These are phyloP conservation scores for Exophiala sp. DNA, from an alignment of 2,329 filamentous ascomycete genomes.

Conservation along the genomic window DNA sequence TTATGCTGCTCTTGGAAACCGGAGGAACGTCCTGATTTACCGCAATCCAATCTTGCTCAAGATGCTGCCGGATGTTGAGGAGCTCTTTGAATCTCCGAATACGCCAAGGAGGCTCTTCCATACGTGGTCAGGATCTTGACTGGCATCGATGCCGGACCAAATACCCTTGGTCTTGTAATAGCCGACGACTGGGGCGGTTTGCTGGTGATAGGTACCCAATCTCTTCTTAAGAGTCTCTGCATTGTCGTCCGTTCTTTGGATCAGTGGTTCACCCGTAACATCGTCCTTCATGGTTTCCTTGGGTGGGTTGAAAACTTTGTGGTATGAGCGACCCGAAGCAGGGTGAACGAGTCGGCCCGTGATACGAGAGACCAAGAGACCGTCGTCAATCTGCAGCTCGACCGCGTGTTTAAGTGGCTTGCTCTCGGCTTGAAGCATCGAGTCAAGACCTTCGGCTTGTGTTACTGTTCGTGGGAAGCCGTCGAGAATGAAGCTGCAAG, in stretches of 20 bases:
- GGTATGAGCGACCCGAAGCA: slow-evolving; percentile 92
- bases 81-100: slow-evolving; percentile 63
- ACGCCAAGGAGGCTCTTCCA: slow-evolving; percentile 90
- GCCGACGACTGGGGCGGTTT: slow-evolving; percentile 85
- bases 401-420: slow-evolving; percentile 91
- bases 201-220: slow-evolving; percentile 84
- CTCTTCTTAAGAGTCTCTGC: slow-evolving; percentile 94
- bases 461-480: slow-evolving; percentile 96
- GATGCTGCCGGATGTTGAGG: slow-evolving; percentile 41
- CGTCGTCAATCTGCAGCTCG: slow-evolving; percentile 95
- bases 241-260: slow-evolving; percentile 97
- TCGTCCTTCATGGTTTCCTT: slow-evolving; percentile 94
- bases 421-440: slow-evolving; percentile 75
- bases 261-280: slow-evolving; percentile 89
- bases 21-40: slow-evolving; percentile 4
- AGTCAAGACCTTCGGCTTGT: slow-evolving; percentile 90
- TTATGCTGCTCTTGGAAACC: slow-evolving; percentile 2
- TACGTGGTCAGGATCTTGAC: slow-evolving; percentile 90
- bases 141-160: slow-evolving; percentile 93
- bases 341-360: slow-evolving; percentile 95
- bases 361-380: slow-evolving; percentile 88
- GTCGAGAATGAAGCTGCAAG: slow-evolving; percentile 87
- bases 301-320: slow-evolving; percentile 98
- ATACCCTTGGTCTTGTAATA: slow-evolving; percentile 99
- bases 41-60: slow-evolving; percentile 53